Base-by-base conservation (phyloP, 108 stramenopile species). In the Pseudonitzschia multistriata region DNA sequence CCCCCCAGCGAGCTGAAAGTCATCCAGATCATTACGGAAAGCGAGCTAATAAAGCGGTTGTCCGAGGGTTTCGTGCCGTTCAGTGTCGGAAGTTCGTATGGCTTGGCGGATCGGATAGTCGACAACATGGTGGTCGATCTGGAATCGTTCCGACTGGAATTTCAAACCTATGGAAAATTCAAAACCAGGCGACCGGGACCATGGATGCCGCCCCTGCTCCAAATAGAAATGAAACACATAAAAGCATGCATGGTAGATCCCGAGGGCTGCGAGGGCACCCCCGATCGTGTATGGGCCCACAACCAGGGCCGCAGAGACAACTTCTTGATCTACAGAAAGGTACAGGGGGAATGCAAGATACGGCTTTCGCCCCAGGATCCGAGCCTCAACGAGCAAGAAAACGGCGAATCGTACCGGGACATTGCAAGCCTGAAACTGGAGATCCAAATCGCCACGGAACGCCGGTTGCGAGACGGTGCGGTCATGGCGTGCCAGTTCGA, bases 61-160 rank as follows among this genome's bases (percentile, higher is more conserved):
- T 24, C 69, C n/a, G 69, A 55, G 34, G 33, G 52, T 4, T 72
- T 61, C 30, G 63, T 70, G 57, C 74, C 78, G 22, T 56, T 72
- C 21, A 72, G 73, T 14, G 59, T 45, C 2, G 59, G 49, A 59
- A 67, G 79, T 17, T 33, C 69, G 27, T 88, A 92, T 40, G 86
- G 82, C 7, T 57, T 89, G 29, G 73, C 81, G 13, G 88, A 92
- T 76, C 85, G 91, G 29, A 90, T 93, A 24, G 57, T 79, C 15
- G 91, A 93, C 70, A 93, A 93, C 66, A 50, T 93, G 40, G 74
- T 69, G 5, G 63, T 93, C 28, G 81, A 88, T 50, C 76, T 93
- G 30, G 73, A 80, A 27, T 74, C 75, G 14, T 60, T 90, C 13
- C 25, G 72, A 52, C 28, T 89, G 5, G 65, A 59, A 2, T 90